Evolutionary conservation across 495 filamentous ascomycete species (phyloP).

Genomic region (Cladorrhinum samala): DNA sequence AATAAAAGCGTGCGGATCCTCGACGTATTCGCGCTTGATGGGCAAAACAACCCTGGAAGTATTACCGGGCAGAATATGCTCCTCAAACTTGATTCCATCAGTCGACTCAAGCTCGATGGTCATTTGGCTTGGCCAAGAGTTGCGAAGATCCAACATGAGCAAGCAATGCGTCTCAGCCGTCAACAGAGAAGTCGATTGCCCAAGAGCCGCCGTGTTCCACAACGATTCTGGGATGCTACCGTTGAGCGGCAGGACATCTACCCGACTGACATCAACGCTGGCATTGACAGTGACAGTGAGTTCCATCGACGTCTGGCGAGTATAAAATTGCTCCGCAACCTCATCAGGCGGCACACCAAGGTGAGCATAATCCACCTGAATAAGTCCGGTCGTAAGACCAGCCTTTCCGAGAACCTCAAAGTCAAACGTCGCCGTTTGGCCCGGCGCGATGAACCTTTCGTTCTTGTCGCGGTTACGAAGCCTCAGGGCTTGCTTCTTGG

Average conservation of each 20-base stretch:
- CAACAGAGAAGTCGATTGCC: constrained; percentile 19
- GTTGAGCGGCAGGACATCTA: constrained; percentile 70
- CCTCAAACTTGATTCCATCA: constrained; percentile 32
- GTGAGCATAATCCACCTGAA: constrained; percentile 78
- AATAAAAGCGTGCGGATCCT: constrained; percentile 69
- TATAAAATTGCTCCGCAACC: constrained; percentile 71
- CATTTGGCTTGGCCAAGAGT: constrained; percentile 77
- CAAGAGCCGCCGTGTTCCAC: constrained; percentile 30
- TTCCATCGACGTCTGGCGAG: constrained; percentile 73
- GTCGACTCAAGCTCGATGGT: constrained; percentile 47
- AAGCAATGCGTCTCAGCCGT: constrained; percentile 63
- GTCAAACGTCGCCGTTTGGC: constrained; percentile 65
- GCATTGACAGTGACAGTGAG: constrained; percentile 88
- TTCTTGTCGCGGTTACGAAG: constrained; percentile 51
- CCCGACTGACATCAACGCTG: constrained; percentile 69
- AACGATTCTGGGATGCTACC: constrained; percentile 44
- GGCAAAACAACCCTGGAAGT: constrained; percentile 70
- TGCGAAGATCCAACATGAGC: constrained; percentile 76
- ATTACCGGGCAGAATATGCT: constrained; percentile 70
- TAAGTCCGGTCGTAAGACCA: constrained; percentile 70
- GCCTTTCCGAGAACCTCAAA: constrained; percentile 82
- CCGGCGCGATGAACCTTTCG: constrained; percentile 57
- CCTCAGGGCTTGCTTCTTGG: constrained; percentile 65
- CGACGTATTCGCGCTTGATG: constrained; percentile 67
- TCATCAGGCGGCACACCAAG: constrained; percentile 59